Evolutionary conservation across 352 stramenopile species (phyloP).

Genomic region (Globisporangium echinulatum): DNA sequence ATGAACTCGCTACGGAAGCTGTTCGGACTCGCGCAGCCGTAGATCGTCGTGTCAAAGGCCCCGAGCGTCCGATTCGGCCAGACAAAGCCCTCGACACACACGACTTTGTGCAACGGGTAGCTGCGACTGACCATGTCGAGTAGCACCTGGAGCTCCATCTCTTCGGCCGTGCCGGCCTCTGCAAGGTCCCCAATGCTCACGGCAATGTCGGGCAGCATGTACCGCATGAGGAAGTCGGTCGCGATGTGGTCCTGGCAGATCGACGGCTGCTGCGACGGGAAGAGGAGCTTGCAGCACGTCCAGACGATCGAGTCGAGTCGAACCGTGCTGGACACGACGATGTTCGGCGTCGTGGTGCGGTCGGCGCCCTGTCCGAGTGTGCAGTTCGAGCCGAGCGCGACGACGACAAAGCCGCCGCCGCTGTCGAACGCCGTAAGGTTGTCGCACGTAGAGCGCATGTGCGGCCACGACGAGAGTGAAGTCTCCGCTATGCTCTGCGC

Average conservation of each 20-base stretch:
- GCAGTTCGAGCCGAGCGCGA: conserved; percentile 16
- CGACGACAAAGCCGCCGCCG: conserved; percentile 9
- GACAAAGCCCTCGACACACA: conserved; percentile 17
- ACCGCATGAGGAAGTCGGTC: conserved; percentile 15
- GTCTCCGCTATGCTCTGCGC: neutral
- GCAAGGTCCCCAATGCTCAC: conserved; percentile 3
- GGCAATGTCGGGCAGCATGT: conserved; percentile 12
- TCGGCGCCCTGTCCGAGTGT: conserved; percentile 5
- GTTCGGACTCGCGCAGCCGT: conserved; percentile 20
- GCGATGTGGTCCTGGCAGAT: conserved; percentile 19
- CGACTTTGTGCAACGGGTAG: conserved; percentile 14
- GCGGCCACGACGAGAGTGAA: conserved; percentile 12
- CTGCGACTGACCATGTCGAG: conserved; percentile 19
- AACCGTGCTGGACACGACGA: conserved; percentile 16
- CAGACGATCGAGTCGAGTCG: conserved; percentile 19
- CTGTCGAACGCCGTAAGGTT: conserved; percentile 15
- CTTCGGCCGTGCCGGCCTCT: conserved; percentile 5
- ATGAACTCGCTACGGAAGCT: conserved; percentile 15
- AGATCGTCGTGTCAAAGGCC: conserved; percentile 11
- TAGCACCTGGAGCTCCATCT: conserved; percentile 14
- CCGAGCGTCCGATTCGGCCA: conserved; percentile 14
- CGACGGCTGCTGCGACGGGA: conserved; percentile 13
- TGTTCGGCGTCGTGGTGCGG: conserved; percentile 4
- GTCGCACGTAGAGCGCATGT: conserved; percentile 15
- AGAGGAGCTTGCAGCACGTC: conserved; percentile 18